Evolutionary conservation across 805 yeast species (phyloP).

Genomic region (Teunomyces gatunensis): DNA sequence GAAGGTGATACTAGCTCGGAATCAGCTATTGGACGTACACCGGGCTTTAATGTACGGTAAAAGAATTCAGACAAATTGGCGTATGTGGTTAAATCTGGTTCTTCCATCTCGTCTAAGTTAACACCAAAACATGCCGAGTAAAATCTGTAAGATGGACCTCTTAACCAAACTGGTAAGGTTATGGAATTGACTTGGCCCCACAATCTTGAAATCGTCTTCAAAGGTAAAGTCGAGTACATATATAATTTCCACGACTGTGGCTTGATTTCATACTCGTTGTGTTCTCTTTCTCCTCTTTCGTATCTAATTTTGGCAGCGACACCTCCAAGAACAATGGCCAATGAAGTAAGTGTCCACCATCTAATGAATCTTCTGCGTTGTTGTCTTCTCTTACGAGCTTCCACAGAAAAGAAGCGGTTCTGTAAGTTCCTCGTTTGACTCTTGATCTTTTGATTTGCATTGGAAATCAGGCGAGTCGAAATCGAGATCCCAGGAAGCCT

Average conservation of each 20-base stretch:
- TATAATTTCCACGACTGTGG: slow-evolving; percentile 89
- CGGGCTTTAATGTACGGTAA: slow-evolving; percentile 76
- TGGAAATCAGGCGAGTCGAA: slow-evolving; percentile 31
- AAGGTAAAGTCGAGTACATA: slow-evolving; percentile 85
- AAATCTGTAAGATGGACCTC: slow-evolving; percentile 76
- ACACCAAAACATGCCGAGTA: slow-evolving; percentile 85
- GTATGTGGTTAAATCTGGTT: slow-evolving; percentile 72
- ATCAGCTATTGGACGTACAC: slow-evolving; percentile 69
- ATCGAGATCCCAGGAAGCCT: slow-evolving; percentile 20
- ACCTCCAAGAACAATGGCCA: slow-evolving; percentile 52
- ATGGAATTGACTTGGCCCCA: slow-evolving; percentile 93
- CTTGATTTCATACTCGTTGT: slow-evolving; percentile 43
- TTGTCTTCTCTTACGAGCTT: slow-evolving; percentile 39
- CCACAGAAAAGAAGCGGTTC: slow-evolving; percentile 40
- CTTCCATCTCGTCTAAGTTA: slow-evolving; percentile 83
- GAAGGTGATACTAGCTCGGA: slow-evolving; percentile 81
- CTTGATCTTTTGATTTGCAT: slow-evolving; percentile 36
- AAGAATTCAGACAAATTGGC: slow-evolving; percentile 87
- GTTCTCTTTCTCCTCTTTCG: slow-evolving; percentile 29
- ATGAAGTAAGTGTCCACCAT: slow-evolving; percentile 56
- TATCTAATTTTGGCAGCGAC: slow-evolving; percentile 47
- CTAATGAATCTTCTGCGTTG: slow-evolving; percentile 41
- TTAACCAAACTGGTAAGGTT: slow-evolving; percentile 81
- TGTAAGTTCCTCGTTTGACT: slow-evolving; percentile 36
- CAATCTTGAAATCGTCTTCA: slow-evolving; percentile 83